phyloP scores from a whole-genome alignment of 2,329 filamentous ascomycete species.

The Botryotinia globosa region DNA sequence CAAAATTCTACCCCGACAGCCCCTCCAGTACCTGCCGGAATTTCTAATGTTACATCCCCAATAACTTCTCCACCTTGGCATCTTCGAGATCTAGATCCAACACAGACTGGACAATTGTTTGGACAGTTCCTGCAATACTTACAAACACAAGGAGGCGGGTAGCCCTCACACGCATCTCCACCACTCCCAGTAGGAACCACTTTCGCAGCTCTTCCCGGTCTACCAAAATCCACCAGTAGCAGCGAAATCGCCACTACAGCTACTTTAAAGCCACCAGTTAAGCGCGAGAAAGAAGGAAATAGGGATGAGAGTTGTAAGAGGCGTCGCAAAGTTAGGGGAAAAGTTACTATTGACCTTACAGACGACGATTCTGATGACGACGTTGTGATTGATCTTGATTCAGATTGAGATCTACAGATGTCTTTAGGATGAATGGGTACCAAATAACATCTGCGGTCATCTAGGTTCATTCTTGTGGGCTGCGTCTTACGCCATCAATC shows the following conservation, averaged over 20 bases:
- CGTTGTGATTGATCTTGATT: neutral
- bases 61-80: neutral
- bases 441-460: neutral
- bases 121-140: neutral
- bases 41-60: neutral
- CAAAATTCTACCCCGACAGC: accelerated
- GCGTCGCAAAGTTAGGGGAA: neutral
- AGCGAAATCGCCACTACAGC: neutral
- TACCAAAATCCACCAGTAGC: neutral
- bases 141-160: neutral
- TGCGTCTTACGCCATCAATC: too few relatives aligned
- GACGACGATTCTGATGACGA: neutral
- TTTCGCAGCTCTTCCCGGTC: neutral
- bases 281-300: neutral
- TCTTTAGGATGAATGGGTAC: neutral
- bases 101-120: neutral
- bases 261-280: neutral
- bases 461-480: too few relatives aligned
- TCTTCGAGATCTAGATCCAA: neutral
- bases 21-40: too few relatives aligned
- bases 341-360: slow-evolving; percentile 11
- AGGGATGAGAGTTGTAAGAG: neutral
- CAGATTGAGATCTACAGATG: neutral
- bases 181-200: neutral
- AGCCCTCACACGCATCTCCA: neutral